phyloP scores from a whole-genome alignment of 106 monocot species.

The Dactylorhiza incarnata region DNA sequence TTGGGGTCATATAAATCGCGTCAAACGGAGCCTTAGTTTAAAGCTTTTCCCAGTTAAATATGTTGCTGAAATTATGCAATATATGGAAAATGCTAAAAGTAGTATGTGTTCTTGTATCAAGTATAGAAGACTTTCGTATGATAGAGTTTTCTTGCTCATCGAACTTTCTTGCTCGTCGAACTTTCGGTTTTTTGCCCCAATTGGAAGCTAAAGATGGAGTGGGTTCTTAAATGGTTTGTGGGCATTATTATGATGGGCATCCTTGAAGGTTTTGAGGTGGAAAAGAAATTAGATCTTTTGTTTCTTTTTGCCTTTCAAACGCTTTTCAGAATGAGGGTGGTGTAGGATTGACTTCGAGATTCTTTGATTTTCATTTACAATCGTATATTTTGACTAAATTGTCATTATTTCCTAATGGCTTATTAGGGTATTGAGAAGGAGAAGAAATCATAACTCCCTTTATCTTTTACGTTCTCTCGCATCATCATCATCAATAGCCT shows the following conservation, averaged over 20 bases:
- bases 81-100: background rate
- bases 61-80: background rate
- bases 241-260: background rate
- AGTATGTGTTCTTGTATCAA: background rate
- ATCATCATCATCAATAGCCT: background rate
- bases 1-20: no score
- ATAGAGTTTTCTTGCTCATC: background rate
- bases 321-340: background rate
- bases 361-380: background rate
- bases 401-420: background rate
- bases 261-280: background rate
- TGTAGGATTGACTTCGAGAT: background rate
- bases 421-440: background rate
- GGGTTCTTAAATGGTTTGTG: background rate
- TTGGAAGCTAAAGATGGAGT: background rate
- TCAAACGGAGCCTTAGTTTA: no score
- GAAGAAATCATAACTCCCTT: constrained; percentile 3
- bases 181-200: background rate
- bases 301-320: background rate
- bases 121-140: background rate
- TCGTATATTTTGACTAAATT: background rate
- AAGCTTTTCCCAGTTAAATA: background rate
- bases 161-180: no score
- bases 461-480: background rate
- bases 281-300: background rate